phyloP scores from a whole-genome alignment of 2,329 filamentous ascomycete genomes.

The Raffaelea ambrosiae region DNA sequence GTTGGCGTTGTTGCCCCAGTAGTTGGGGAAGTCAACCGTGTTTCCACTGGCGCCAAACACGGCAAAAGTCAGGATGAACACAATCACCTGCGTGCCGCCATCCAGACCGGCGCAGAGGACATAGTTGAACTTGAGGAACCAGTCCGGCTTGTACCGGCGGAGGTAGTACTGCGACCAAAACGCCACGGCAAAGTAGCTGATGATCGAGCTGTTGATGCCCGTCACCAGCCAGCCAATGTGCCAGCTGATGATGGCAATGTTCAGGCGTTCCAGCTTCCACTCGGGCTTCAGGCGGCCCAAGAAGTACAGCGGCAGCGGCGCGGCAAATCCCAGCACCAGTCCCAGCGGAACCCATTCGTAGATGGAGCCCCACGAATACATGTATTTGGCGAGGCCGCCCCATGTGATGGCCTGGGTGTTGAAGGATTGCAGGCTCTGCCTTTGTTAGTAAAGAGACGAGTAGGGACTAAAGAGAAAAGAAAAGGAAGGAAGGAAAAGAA shows the following conservation, averaged over 20 bases:
- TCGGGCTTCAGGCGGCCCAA: constrained; percentile 43
- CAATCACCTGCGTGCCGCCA: constrained; percentile 11
- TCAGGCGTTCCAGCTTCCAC: constrained; percentile 58
- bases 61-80: constrained; percentile 31
- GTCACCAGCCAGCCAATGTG: constrained; percentile 55
- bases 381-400: constrained; percentile 5
- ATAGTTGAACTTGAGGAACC: constrained; percentile 25
- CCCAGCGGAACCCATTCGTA: constrained; percentile 56
- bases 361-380: constrained; percentile 48
- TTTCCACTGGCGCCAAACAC: constrained; percentile 36
- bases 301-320: constrained; percentile 32
- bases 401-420: constrained; percentile 10
- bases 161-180: constrained; percentile 69
- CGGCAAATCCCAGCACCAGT: constrained; percentile 31
- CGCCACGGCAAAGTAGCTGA: constrained; percentile 56
- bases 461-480: too few species aligned
- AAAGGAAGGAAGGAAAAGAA: too few species aligned
- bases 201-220: constrained; percentile 39
- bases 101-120: background rate
- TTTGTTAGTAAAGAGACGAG: too few species aligned
- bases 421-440: constrained; percentile 29
- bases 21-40: constrained; percentile 63
- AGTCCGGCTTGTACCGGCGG: constrained; percentile 21
- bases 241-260: constrained; percentile 18
- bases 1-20: constrained; percentile 60